These are phyloP conservation scores for Paramecium caudatum DNA, from an alignment of 73 alveolate species.

Conservation along the genomic window DNA sequence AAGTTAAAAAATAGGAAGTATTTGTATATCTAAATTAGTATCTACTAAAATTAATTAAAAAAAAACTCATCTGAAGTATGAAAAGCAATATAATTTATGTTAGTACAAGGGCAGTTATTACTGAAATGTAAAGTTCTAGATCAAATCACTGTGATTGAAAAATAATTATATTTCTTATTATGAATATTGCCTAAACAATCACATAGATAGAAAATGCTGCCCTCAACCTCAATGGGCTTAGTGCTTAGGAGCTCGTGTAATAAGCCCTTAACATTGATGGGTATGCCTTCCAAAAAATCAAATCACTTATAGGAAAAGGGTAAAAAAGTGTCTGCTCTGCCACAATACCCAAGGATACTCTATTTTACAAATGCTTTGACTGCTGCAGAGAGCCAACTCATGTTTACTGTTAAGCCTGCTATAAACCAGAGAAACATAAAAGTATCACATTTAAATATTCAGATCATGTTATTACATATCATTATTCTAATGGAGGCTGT, in stretches of 20 bases:
- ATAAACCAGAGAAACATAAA: neutral
- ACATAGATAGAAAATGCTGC: no score
- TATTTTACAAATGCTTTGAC: slow-evolving; percentile 34
- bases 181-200: no score
- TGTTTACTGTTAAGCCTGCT: slow-evolving; percentile 35
- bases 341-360: neutral
- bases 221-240: no score
- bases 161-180: neutral
- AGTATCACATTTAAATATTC: neutral
- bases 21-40: neutral
- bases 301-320: neutral
- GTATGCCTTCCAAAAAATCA: no score
- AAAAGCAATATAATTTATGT: slow-evolving; percentile 50
- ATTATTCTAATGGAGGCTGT: slow-evolving; percentile 45
- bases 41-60: slow-evolving; percentile 22
- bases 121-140: slow-evolving; percentile 39
- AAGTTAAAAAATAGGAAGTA: slow-evolving; percentile 54
- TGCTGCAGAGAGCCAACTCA: slow-evolving; percentile 40
- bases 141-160: slow-evolving; percentile 47
- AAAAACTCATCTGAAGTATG: slow-evolving; percentile 41
- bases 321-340: neutral
- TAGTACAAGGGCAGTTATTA: slow-evolving; percentile 39
- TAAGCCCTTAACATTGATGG: no score
- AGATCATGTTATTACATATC: slow-evolving; percentile 55
- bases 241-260: no score